A percentile compares a stretch with the other conserved stretches of the same genome.
Conservation (phyloP, 441 rosid genomes). For the Brassica hybrid region DNA sequence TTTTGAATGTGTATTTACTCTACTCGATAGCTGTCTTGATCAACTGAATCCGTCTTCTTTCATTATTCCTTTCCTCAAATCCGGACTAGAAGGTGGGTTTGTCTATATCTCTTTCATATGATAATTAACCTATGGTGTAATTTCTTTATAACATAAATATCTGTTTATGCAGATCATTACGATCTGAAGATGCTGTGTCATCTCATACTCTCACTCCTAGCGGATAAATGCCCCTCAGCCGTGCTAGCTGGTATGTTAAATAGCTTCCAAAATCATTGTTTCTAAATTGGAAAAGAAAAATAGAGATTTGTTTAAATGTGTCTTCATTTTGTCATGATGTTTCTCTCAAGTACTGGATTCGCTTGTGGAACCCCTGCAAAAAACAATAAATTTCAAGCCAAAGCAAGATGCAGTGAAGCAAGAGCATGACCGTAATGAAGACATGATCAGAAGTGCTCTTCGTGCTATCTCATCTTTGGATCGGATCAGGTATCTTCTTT, state of each 20-base stretch:
- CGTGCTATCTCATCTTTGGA: slow-evolving; percentile 93
- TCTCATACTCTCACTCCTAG: slow-evolving; percentile 91
- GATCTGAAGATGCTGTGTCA: slow-evolving; percentile 99
- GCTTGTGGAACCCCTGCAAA: slow-evolving; percentile 93
- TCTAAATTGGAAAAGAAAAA: not conserved
- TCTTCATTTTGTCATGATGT: not conserved
- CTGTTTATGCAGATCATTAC: slow-evolving; percentile 79
- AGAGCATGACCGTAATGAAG: slow-evolving; percentile 98
- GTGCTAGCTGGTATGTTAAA: slow-evolving; percentile 84
- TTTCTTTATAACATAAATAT: not conserved
- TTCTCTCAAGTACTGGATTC: slow-evolving; percentile 82
- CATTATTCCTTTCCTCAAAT: slow-evolving; percentile 92
- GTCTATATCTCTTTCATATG: not conserved
- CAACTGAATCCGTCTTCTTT: slow-evolving; percentile 98
- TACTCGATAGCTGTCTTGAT: slow-evolving; percentile 94
- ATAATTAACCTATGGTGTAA: not conserved
- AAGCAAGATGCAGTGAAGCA: slow-evolving; percentile 99
- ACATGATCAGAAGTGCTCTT: slow-evolving; percentile 98
- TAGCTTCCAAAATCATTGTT: not conserved
- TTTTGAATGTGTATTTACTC: slow-evolving; percentile 95
- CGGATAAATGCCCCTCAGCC: slow-evolving; percentile 95
- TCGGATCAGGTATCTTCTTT: slow-evolving; percentile 66
- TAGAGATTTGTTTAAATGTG: not conserved
- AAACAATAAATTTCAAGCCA: slow-evolving; percentile 92
- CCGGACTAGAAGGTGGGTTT: slow-evolving; percentile 86